A percentile compares a stretch with the other conserved stretches of the same genome.
Evolutionary conservation across 768 basidiomycete genomes (phyloP).

Genomic region (Fomitopsis pulvina): DNA sequence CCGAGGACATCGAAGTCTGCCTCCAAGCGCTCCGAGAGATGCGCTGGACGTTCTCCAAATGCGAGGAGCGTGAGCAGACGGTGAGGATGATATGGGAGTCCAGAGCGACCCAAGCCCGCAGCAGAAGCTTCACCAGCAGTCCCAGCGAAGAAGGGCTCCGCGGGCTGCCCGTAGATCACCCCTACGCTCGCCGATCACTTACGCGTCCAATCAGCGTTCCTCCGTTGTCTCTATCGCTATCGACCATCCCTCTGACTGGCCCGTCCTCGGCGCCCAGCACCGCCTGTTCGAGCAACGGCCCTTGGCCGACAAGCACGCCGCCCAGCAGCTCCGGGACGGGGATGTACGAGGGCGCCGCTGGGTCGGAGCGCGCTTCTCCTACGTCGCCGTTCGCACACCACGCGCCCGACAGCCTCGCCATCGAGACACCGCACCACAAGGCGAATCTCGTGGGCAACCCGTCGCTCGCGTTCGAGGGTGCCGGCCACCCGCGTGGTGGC

Average conservation of each 20-base stretch:
- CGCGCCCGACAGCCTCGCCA: conserved; percentile 6
- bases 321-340: conserved; percentile 14
- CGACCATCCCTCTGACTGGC: conserved; percentile 6
- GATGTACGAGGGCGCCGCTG: conserved; percentile 10
- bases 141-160: conserved; percentile 12
- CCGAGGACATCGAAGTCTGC: conserved; percentile 52
- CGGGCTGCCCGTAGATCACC: conserved; percentile 9
- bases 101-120: conserved; percentile 13
- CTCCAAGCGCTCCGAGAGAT: conserved; percentile 73
- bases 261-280: conserved; percentile 18
- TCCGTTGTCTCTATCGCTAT: conserved; percentile 16
- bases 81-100: conserved; percentile 43
- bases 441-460: background rate
- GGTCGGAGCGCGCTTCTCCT: conserved; percentile 14
- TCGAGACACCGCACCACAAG: background rate
- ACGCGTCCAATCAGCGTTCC: conserved; percentile 19
- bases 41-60: conserved; percentile 75
- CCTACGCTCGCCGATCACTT: conserved; percentile 15
- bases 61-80: conserved; percentile 63
- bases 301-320: conserved; percentile 12
- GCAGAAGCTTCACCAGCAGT: conserved; percentile 11
- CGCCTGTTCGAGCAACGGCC: conserved; percentile 11
- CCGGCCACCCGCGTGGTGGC: background rate
- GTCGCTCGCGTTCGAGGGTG: background rate
- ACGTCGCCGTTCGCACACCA: conserved; percentile 11